Evolutionary conservation across 2,329 filamentous ascomycete species (phyloP), one percentile per base, ranked within the genome.

Genomic region (Curvularia hawaiiensis): DNA sequence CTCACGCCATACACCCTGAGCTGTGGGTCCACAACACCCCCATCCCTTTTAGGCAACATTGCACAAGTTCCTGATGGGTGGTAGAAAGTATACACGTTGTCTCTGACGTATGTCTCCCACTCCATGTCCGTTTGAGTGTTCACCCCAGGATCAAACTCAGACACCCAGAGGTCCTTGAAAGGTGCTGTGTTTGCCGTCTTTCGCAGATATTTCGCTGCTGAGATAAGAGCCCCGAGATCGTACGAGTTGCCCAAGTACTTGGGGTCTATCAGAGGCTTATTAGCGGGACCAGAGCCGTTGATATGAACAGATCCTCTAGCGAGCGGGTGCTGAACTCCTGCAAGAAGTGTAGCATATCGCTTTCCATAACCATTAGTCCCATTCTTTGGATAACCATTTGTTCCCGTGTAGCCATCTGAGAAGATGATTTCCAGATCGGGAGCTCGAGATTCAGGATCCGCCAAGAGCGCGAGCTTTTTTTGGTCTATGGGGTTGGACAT

Each of bases 351-450:
- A 44, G 65, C 63, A 59, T 68, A 72, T 11, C 58, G 40, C 35
- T 60, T 62, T 24, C 68, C 65, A 38, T 63, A 63, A 7, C 62
- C 58, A 16, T 56, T 33, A 2, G 60, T 74, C 44, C 58, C 74
- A 18, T 58, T 60, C n/a, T 61, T 55, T 22, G 65, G 66, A 39
- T 70, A 69, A 12, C 75, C 72, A 59, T 70, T 72, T 35, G 70
- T 64, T 26, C 79, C 78, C 3, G 77, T 78, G 60, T 79, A 80
- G 2, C 77, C 77, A 56, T 80, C 78, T 1, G 75, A 74, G 60
- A 81, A 78, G 52, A 80, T 75, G 26, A 79, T 57, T 62, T 80
- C 78, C n/a, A 79, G 59, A 59, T 79, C 73, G 0, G 78, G 77
- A 6, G 77, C 69, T 24, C 58, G 50, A 1, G 64, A 64, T 40